Evolutionary conservation across 495 filamentous ascomycete genomes (phyloP), one percentile per base, ranked within the genome.

Genomic region (Acidiella bohemica): DNA sequence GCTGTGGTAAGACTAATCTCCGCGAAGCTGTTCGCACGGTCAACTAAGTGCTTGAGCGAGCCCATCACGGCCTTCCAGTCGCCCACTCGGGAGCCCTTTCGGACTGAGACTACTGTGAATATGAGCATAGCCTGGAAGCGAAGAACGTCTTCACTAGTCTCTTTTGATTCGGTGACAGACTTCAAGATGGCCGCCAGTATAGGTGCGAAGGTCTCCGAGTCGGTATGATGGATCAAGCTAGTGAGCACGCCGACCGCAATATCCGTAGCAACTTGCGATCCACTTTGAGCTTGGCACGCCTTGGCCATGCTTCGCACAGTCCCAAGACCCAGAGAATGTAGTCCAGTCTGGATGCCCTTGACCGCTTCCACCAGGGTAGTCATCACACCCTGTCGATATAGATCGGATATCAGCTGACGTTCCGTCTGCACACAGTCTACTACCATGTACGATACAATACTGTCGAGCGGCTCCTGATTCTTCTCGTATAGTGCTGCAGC

Each of bases 371-470:
- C 73, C 49, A 93, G 84, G 64, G 96, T 77, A 16, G 72, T 78
- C 81, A 93, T 93, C 19, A 95, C 58, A 26, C 92, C 92, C 54
- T 86, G 75, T 45, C 77, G 77, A 53, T 93, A 94, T 8, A 77
- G 66, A 22, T 65, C 67, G 11, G 58, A 64, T 19, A 66, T 54
- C 2, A 18, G 32, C 6, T 29, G 27, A 5, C 21, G 13, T 14
- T 11, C 13, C 1, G 33, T 31, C 31, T 68, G 65, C 20, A 67
- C 58, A 20, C 92, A 61, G 53, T 92, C 83, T 17, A 71, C 60
- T 30, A 80, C 69, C 0, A 77, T 73, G 56, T 83, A 79, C 2
- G 66, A 60, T 0, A 92, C 58, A 21, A 93, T 77, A 18, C 68
- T 59, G 13, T 74, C 62, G 27, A 97, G 65, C 2, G 86, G 73